Evolutionary conservation across 1,139 yeast genomes (phyloP), one percentile per base, ranked within the genome.

Genomic region (Suhomyces atakaporum): DNA sequence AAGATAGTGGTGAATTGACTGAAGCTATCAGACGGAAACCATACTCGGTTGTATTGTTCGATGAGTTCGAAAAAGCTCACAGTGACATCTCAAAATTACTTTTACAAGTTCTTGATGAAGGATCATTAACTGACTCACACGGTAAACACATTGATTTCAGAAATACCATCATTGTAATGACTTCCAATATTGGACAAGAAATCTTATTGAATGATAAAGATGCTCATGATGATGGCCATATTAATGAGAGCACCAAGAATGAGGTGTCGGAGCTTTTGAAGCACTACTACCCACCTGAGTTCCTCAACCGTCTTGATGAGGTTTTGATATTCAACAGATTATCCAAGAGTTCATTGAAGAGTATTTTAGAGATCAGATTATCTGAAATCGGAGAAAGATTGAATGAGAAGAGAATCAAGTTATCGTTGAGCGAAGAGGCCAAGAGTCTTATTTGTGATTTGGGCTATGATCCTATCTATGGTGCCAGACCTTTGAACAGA

Each of bases 41-140:
- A 12, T 92, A 92, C 50, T 76, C 97, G 1, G 96, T 92, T 27
- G 84, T 92, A 2, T 68, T 92, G 42, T 92, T 92, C 60, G 98
- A 92, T 62, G 98, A 92, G 63, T 86, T 92, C 60, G 98, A 92
- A 54, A 92, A 92, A 61, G 97, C 98, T 0, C 97, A 92, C 57
- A 85, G 90, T 4, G 98, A 92, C 61, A 84, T 92, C 19, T 81
- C 95, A 16, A 92, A 92, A 58, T 74, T 92, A 31, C 67, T 92
- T 39, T 67, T 92, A 39, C 98, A 92, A 61, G 97, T 92, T 0
- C 69, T 92, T 38, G 98, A 92, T 61, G 98, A 92, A 60, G 98
- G 98, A 36, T 79, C 84, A 36, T 71, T 92, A 48, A 90, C 97
- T 0, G 98, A 92, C 56, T 84, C 96, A 6, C 96, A 89, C 54